These are phyloP conservation scores for Pythium dissimile DNA, from an alignment of 352 stramenopile genomes.

Conservation along the genomic window DNA sequence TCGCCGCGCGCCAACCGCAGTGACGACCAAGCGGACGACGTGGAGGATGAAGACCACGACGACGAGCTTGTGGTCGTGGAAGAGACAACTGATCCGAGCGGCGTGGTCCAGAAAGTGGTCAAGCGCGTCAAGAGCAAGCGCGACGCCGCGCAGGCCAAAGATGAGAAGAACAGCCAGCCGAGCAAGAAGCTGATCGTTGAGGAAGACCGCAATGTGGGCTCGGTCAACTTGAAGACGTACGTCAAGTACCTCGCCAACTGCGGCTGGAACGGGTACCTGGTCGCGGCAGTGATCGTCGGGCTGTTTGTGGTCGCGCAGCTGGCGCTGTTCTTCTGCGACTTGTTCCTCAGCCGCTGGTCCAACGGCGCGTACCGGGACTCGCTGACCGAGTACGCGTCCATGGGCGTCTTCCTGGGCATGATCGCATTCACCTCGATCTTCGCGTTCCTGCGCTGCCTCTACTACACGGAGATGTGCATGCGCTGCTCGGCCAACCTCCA, in stretches of 20 bases:
- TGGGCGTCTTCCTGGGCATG: conserved; percentile 39
- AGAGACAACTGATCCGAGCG: background rate
- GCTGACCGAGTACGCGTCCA: conserved; percentile 30
- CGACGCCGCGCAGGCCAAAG: background rate
- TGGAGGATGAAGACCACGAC: background rate
- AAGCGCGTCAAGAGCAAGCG: background rate
- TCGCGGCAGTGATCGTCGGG: conserved; percentile 24
- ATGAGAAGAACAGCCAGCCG: background rate
- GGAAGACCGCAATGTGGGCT: conserved; percentile 40
- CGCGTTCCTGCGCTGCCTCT: conserved; percentile 36
- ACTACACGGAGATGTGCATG: conserved; percentile 52
- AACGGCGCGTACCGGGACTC: conserved; percentile 21
- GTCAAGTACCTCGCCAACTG: conserved; percentile 46
- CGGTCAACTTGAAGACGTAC: conserved; percentile 38
- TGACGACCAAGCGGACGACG: background rate
- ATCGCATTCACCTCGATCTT: conserved; percentile 30
- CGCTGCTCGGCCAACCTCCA: conserved; percentile 39
- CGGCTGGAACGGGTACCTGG: conserved; percentile 34
- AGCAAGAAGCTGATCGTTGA: conserved; percentile 34
- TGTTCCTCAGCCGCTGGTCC: conserved; percentile 50
- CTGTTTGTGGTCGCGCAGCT: conserved; percentile 43
- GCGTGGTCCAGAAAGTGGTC: background rate
- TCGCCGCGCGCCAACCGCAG: background rate
- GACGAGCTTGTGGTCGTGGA: background rate
- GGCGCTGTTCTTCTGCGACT: conserved; percentile 45